Conservation (phyloP, 2,329 filamentous ascomycete species). For the Ophiostoma triangulosporum region DNA sequence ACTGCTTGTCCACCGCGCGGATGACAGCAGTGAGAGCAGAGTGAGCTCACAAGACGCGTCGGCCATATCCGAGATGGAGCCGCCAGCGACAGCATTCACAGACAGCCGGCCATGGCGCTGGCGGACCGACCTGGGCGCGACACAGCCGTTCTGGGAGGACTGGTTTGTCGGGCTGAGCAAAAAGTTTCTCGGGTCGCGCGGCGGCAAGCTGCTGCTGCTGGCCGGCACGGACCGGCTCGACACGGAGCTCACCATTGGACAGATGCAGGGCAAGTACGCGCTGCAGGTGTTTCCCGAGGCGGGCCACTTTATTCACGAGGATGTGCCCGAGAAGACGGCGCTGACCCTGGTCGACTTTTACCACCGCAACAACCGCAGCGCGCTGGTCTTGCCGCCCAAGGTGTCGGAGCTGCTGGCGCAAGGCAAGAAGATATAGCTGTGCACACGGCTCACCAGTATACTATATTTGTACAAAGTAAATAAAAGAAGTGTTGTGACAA, state of each 20-base stretch:
- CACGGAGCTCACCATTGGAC: slow-evolving; percentile 84
- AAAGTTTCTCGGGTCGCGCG: slow-evolving; percentile 71
- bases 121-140: slow-evolving; percentile 71
- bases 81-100: background rate
- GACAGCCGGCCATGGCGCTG: slow-evolving; percentile 49
- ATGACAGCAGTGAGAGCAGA: slow-evolving; percentile 21
- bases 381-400: slow-evolving; percentile 80
- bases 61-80: background rate
- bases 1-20: slow-evolving; percentile 46
- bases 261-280: slow-evolving; percentile 98
- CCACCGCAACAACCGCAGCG: slow-evolving; percentile 73
- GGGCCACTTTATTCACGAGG: slow-evolving; percentile 94
- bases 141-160: slow-evolving; percentile 83
- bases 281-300: slow-evolving; percentile 89
- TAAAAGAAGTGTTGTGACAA: background rate
- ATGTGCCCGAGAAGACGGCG: slow-evolving; percentile 82
- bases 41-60: background rate
- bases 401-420: slow-evolving; percentile 60
- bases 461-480: background rate
- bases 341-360: slow-evolving; percentile 81
- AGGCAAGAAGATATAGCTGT: slow-evolving; percentile 44
- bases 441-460: too few relatives aligned
- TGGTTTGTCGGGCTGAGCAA: slow-evolving; percentile 84
- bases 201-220: slow-evolving; percentile 72
- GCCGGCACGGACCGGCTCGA: slow-evolving; percentile 84